These are phyloP conservation scores for Echinosophora koreensis DNA, from an alignment of 306 rosid genomes.

Conservation along the genomic window DNA sequence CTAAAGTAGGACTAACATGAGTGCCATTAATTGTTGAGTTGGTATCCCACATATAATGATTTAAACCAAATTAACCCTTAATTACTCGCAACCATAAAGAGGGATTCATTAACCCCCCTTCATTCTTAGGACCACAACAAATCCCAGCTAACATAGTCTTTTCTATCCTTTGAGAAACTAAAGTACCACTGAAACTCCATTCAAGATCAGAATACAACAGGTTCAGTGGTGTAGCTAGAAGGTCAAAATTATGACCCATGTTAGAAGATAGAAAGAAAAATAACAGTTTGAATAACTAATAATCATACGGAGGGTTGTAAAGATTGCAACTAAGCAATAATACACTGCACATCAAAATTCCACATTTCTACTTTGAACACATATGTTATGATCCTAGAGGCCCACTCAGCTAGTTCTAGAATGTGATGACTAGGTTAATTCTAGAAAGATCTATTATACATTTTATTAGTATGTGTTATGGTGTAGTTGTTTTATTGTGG, in stretches of 20 bases:
- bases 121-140: neutral
- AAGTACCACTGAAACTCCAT: neutral
- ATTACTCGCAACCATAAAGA: neutral
- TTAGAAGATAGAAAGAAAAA: neutral
- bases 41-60: neutral
- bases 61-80: neutral
- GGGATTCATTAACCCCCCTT: neutral
- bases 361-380: neutral
- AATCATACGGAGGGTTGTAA: neutral
- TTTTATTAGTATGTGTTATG: too few species aligned
- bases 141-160: neutral
- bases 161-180: neutral
- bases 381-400: too few species aligned
- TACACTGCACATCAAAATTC: neutral
- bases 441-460: too few species aligned
- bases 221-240: neutral
- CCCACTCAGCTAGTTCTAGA: too few species aligned
- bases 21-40: constrained; percentile 13
- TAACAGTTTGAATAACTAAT: neutral
- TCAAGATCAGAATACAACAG: constrained; percentile 1
- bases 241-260: constrained; percentile 6
- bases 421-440: too few species aligned
- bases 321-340: neutral
- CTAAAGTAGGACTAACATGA: neutral
- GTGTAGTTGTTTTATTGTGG: too few species aligned